These are phyloP conservation scores for Papilionanthe hybrid DNA, from an alignment of 116 monocot species.

Conservation along the genomic window DNA sequence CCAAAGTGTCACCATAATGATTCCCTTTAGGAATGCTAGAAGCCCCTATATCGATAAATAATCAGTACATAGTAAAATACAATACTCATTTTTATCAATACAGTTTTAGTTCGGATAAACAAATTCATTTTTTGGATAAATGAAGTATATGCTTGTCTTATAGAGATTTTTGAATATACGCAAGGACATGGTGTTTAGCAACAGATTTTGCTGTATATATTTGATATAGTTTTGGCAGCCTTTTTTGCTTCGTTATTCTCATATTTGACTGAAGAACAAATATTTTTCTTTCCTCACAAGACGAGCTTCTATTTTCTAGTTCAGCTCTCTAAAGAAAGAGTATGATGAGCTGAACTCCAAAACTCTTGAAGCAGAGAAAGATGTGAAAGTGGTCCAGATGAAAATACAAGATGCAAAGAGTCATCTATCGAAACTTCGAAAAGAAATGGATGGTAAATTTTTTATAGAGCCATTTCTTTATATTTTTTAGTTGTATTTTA, in stretches of 20 bases:
- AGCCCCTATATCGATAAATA: no score
- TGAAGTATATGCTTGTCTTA: no score
- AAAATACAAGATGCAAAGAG: constrained; percentile 67
- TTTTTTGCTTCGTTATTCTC: neutral
- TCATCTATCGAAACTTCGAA: constrained; percentile 67
- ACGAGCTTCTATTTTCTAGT: constrained; percentile 7
- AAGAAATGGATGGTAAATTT: constrained; percentile 81
- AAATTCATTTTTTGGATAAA: no score
- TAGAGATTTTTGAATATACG: neutral
- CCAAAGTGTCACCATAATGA: no score
- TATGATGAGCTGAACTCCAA: constrained; percentile 79
- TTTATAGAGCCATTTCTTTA: neutral
- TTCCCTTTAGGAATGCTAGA: no score
- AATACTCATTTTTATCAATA: no score
- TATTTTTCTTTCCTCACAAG: neutral
- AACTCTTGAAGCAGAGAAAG: constrained; percentile 79
- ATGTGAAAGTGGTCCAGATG: constrained; percentile 71
- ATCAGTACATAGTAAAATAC: no score
- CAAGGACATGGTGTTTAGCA: neutral
- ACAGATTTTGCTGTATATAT: neutral
- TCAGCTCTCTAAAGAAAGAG: constrained; percentile 71
- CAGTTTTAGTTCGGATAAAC: no score
- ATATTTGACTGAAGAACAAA: no score
- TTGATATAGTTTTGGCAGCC: neutral
- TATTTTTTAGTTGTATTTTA: neutral